phyloP scores from a whole-genome alignment of 2,329 filamentous ascomycete species.

The Acarospora socialis region DNA sequence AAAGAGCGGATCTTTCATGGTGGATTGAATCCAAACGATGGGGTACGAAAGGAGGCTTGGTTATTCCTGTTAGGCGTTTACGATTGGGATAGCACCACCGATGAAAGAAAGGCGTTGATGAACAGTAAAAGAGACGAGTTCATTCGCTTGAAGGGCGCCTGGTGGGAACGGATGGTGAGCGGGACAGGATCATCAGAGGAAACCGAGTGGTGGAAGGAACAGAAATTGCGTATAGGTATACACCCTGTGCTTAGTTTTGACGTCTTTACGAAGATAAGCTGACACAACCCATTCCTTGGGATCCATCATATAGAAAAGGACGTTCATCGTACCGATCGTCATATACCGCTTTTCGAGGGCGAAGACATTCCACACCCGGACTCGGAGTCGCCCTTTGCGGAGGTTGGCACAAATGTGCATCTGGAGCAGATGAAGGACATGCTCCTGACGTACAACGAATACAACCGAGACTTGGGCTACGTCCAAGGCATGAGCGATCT shows the following conservation, averaged over 20 bases:
- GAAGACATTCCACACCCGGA: constrained; percentile 96
- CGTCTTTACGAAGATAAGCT: constrained; percentile 4
- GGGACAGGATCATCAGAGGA: constrained; percentile 65
- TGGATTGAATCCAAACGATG: constrained; percentile 74
- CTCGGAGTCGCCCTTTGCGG: constrained; percentile 85
- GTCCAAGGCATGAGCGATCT: constrained; percentile 98
- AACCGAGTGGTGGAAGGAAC: constrained; percentile 93
- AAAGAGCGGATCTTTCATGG: constrained; percentile 97
- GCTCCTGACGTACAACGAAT: constrained; percentile 96
- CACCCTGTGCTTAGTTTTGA: constrained; percentile 11
- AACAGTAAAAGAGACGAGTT: constrained; percentile 87
- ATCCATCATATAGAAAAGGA: constrained; percentile 69
- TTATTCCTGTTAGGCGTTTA: constrained; percentile 83
- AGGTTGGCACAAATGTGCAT: constrained; percentile 88
- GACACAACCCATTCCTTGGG: constrained; percentile 37
- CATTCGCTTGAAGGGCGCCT: constrained; percentile 79
- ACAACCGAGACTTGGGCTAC: constrained; percentile 88
- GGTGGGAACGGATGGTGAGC: constrained; percentile 91
- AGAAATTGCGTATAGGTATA: constrained; percentile 83
- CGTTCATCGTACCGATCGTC: constrained; percentile 90
- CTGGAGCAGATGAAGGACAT: constrained; percentile 99
- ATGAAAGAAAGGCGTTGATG: constrained; percentile 69
- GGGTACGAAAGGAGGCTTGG: constrained; percentile 93
- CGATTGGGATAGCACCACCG: constrained; percentile 77
- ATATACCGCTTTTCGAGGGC: constrained; percentile 85